Base-by-base conservation (phyloP, 2,329 filamentous ascomycete genomes). In the Monosporascus sp. region DNA sequence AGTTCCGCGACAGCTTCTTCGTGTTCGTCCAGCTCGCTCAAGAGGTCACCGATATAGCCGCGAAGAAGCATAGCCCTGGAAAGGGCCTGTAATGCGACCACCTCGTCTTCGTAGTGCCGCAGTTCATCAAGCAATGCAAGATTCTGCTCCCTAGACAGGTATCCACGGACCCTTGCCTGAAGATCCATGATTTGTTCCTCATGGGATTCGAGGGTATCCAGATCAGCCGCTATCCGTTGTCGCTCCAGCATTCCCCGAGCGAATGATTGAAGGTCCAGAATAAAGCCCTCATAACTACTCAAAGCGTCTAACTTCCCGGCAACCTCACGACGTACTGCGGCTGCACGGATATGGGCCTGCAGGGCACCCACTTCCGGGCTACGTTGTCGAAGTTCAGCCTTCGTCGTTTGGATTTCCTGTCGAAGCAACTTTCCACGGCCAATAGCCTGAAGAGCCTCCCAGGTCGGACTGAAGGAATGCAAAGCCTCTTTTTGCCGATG, bases 61-160 rank as follows among this genome's bases (percentile, higher is more conserved):
- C 94, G 85, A 41, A 89, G 76, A 58, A 96, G 79, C 80, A 95
- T 89, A 1, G 90, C 92, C 55, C 93, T 84, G 34, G 85, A 79
- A 7, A 92, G 74, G 27, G 85, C 84, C 70, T 99, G 94, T 2
- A 97, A 76, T 34, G 84, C 74, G 24, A 84, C 73, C 40, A 92
- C 82, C 56, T 85, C 81, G 0, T 83, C 76, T 38, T 87, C 83
- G 61, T 90, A 83, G 2, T 84, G 83, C 50, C 85, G 76, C 26
- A 97, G 81, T 43, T 88, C 80, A 17, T 86, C 82, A 16, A 96
- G 78, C 45, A 93, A 77, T 2, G 78, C 75, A 48, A 75, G 72
- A 37, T 87, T 81, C 46, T 81, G 70, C 56, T 85, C 76, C 53
- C 90, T 82, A 61, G 79, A 79, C 17, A 86, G 68, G 61, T 76